Percentiles rank a stretch among this genome's conserved stretches.
phyloP scores from a whole-genome alignment of 2,329 filamentous ascomycete species.

The Cytospora paraplurivora region DNA sequence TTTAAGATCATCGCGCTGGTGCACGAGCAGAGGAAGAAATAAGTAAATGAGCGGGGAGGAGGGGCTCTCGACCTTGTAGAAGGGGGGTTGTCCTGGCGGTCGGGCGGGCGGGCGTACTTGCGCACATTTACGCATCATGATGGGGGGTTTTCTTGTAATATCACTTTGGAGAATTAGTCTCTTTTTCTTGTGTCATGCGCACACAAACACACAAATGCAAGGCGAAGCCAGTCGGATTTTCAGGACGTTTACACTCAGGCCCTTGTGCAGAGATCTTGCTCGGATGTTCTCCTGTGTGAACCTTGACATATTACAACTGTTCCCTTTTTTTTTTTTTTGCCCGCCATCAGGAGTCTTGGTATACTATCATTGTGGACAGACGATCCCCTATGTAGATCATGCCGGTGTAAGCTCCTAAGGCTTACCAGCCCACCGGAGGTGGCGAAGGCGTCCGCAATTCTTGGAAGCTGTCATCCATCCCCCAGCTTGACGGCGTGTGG shows the following conservation, averaged over 20 bases:
- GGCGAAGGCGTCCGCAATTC: background rate
- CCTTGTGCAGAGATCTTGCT: too few relatives aligned
- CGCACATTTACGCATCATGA: background rate
- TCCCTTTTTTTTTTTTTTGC: too few relatives aligned
- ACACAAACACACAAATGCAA: slow-evolving; percentile 11
- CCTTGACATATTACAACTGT: too few relatives aligned
- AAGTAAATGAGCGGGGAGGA: slow-evolving; percentile 30
- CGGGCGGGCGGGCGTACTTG: background rate
- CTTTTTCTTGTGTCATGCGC: slow-evolving; percentile 2
- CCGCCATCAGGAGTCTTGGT: too few relatives aligned
- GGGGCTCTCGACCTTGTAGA: too few relatives aligned
- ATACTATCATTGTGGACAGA: too few relatives aligned
- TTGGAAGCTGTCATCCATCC: background rate
- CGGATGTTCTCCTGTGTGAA: too few relatives aligned
- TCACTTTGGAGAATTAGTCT: slow-evolving; percentile 1
- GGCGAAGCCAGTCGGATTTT: background rate
- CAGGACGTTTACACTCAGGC: background rate
- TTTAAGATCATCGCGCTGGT: slow-evolving; percentile 86
- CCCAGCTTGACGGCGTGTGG: background rate
- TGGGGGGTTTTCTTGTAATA: background rate
- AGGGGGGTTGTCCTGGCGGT: background rate
- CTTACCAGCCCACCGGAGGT: background rate
- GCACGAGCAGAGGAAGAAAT: slow-evolving; percentile 62
- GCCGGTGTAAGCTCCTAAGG: background rate
- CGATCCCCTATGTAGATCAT: background rate